phyloP scores from a whole-genome alignment of 306 rosid species.

The Delonix regia region DNA sequence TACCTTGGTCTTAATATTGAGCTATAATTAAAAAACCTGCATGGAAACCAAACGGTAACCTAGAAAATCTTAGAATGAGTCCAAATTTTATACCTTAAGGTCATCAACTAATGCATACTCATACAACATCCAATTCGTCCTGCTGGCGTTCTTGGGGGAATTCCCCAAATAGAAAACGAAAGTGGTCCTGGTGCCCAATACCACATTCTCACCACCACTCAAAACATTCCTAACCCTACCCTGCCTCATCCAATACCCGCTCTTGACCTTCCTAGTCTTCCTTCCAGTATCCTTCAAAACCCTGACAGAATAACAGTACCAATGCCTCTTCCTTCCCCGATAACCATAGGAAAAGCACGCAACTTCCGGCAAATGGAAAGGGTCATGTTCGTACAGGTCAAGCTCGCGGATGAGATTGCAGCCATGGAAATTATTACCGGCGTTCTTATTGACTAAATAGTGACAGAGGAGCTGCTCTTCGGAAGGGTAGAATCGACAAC shows the following conservation, averaged over 20 bases:
- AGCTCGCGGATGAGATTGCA: conserved; percentile 58
- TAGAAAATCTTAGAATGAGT: background rate
- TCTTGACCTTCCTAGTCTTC: conserved; percentile 46
- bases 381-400: conserved; percentile 51
- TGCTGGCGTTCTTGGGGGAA: conserved; percentile 37
- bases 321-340: conserved; percentile 57
- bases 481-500: conserved; percentile 66
- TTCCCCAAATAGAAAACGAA: conserved; percentile 58
- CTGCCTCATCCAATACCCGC: conserved; percentile 64
- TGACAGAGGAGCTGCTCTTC: conserved; percentile 58
- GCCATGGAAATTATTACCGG: conserved; percentile 20
- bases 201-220: conserved; percentile 35
- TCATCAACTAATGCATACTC: conserved; percentile 58
- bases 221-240: conserved; percentile 53
- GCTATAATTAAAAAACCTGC: background rate
- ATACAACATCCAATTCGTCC: conserved; percentile 60
- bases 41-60: background rate
- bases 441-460: conserved; percentile 57
- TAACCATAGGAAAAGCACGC: conserved; percentile 57
- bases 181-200: conserved; percentile 53
- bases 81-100: conserved; percentile 46
- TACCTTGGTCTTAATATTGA: background rate
- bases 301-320: conserved; percentile 58
- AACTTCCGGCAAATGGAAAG: conserved; percentile 53
- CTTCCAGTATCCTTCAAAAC: conserved; percentile 36